Percentiles rank a stretch among this genome's conserved stretches.
Conservation (phyloP, 441 rosid genomes). For the Theobroma grandiflorum region DNA sequence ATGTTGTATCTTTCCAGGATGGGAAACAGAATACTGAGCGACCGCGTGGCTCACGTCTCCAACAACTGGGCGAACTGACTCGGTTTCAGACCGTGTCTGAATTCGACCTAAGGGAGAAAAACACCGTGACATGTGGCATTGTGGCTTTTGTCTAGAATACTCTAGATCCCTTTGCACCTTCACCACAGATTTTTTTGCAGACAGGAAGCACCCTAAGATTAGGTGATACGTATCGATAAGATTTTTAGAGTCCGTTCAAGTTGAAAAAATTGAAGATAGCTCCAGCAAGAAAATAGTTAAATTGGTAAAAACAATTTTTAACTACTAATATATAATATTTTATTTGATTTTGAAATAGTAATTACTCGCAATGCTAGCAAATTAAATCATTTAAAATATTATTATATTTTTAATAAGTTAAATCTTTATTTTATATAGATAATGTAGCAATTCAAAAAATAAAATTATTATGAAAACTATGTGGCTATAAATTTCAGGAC, state of each 20-base stretch:
- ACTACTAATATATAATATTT: too few species aligned
- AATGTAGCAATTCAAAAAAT: too few species aligned
- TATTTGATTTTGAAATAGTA: too few species aligned
- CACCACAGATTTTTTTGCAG: constrained; percentile 16
- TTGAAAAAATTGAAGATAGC: too few species aligned
- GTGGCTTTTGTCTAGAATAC: neutral
- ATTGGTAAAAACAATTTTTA: too few species aligned
- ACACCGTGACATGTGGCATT: constrained; percentile 16
- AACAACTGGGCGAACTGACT: constrained; percentile 24
- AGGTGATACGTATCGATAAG: neutral
- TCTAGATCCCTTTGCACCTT: neutral
- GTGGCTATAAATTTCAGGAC: neutral
- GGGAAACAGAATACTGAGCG: neutral
- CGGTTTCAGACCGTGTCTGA: neutral
- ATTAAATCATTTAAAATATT: too few species aligned
- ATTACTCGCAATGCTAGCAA: too few species aligned
- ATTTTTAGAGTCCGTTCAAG: neutral
- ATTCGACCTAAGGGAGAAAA: neutral
- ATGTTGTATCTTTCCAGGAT: neutral
- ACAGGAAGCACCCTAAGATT: neutral
- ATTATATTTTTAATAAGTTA: too few species aligned
- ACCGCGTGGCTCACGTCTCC: constrained; percentile 28
- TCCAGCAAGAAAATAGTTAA: too few species aligned
- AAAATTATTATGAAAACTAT: neutral
- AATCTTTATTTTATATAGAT: too few species aligned